These are phyloP conservation scores for Solanum chacoense DNA, from an alignment of 305 asterid species.

Conservation along the genomic window DNA sequence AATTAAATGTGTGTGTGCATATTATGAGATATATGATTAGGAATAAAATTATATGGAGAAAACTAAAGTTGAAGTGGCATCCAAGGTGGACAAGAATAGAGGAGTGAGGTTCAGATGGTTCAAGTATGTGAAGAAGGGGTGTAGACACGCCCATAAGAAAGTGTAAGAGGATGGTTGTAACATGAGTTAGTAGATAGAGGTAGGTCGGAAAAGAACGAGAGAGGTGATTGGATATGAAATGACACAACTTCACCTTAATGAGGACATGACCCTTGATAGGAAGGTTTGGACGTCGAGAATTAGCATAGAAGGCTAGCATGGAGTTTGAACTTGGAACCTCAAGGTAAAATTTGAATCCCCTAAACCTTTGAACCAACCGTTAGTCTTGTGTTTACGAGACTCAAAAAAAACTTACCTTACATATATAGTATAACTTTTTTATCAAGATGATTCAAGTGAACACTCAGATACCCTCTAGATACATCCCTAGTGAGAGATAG, in stretches of 20 bases:
- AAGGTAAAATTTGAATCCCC: neutral
- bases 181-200: neutral
- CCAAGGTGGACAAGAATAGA: neutral
- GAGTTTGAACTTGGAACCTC: neutral
- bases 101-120: neutral
- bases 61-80: neutral
- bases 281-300: neutral
- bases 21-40: neutral
- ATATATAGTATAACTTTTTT: no score
- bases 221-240: neutral
- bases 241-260: neutral
- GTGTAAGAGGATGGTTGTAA: neutral
- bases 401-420: neutral
- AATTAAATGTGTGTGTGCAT: neutral
- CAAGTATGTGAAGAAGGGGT: neutral
- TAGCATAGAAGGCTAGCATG: neutral
- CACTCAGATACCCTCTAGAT: neutral
- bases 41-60: neutral
- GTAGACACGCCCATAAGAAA: neutral
- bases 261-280: neutral
- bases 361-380: neutral
- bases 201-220: neutral
- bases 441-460: no score
- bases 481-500: neutral
- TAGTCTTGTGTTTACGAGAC: neutral